These are phyloP conservation scores for Grosmannia serpens DNA, from an alignment of 2,329 filamentous ascomycete species.

Conservation along the genomic window DNA sequence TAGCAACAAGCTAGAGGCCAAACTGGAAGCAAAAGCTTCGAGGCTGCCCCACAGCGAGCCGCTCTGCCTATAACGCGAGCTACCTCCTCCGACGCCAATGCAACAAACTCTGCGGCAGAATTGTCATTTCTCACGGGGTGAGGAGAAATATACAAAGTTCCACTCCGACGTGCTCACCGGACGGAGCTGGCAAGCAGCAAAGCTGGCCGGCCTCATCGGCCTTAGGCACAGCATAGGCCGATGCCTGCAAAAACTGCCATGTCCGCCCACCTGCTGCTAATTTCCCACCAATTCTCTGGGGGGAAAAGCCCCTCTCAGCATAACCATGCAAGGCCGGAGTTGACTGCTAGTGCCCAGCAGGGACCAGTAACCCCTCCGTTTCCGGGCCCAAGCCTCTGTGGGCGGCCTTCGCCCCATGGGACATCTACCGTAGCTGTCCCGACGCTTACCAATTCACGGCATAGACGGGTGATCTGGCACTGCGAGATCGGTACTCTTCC, in stretches of 20 bases:
- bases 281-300: not conserved
- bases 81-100: too few species aligned
- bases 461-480: not conserved
- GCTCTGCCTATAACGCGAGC: too few species aligned
- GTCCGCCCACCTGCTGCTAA: not conserved
- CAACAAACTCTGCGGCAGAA: too few species aligned
- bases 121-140: too few species aligned
- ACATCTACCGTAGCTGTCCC: not conserved
- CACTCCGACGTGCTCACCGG: not conserved
- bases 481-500: not conserved
- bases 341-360: not conserved
- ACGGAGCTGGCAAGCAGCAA: not conserved
- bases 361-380: not conserved
- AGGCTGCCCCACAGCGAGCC: too few species aligned
- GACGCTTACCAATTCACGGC: conserved; percentile 1
- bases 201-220: not conserved
- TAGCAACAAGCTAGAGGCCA: not conserved
- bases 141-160: too few species aligned
- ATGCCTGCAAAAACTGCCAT: not conserved
- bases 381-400: not conserved
- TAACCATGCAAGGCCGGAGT: not conserved
- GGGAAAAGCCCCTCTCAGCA: not conserved
- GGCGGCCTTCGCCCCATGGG: not conserved
- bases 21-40: too few species aligned
- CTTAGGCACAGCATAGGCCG: not conserved